phyloP scores from a whole-genome alignment of 129 eudicot species.

The Flaveria robusta region DNA sequence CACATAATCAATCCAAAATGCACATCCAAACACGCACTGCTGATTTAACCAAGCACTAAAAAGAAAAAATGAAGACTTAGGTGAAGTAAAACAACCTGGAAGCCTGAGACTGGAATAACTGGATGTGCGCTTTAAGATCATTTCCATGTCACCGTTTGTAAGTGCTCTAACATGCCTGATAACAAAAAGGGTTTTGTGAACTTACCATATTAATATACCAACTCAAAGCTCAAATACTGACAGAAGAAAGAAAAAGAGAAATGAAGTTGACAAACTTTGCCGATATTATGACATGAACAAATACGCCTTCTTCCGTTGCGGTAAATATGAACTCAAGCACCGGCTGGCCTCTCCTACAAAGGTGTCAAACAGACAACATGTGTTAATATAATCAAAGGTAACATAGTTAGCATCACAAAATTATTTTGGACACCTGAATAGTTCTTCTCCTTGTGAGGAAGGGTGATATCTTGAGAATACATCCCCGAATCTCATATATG shows the following conservation, averaged over 20 bases:
- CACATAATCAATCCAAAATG: background rate
- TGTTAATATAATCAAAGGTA: background rate
- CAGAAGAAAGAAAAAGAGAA: constrained; percentile 1
- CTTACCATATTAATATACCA: constrained; percentile 1
- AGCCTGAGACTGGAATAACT: constrained; percentile 46
- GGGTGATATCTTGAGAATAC: constrained; percentile 82
- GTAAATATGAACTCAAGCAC: constrained; percentile 86
- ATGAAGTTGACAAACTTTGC: constrained; percentile 65
- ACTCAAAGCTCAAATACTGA: constrained; percentile 4
- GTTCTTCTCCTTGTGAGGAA: constrained; percentile 80
- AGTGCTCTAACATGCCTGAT: constrained; percentile 83
- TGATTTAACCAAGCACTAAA: constrained; percentile 17
- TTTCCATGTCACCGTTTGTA: constrained; percentile 74
- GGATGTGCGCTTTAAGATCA: constrained; percentile 57
- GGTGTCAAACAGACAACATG: background rate
- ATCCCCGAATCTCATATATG: constrained; percentile 92
- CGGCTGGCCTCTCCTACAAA: constrained; percentile 91
- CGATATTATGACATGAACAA: constrained; percentile 84
- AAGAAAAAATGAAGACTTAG: constrained; percentile 2
- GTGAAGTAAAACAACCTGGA: constrained; percentile 61
- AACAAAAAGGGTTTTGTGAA: constrained; percentile 20
- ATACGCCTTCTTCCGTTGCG: constrained; percentile 88
- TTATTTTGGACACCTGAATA: constrained; percentile 61
- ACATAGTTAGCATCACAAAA: background rate
- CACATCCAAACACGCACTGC: background rate